Percentiles rank a stretch among this genome's conserved stretches.
phyloP scores from a whole-genome alignment of 2,329 filamentous ascomycete species.

The Paramyrothecium roridum region DNA sequence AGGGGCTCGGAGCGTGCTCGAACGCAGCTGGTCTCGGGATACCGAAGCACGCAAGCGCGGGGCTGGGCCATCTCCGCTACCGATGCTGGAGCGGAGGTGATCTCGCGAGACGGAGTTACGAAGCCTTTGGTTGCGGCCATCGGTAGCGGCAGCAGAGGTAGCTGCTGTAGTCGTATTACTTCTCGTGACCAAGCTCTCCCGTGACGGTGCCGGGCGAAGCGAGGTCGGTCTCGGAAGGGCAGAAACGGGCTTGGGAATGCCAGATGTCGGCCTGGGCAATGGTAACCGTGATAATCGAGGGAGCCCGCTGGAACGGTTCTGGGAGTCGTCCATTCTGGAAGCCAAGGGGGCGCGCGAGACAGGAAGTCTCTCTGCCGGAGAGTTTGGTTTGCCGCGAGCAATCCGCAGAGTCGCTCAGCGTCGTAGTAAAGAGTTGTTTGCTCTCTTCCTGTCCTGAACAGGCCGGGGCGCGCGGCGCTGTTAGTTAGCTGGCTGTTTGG shows the following conservation, averaged over 20 bases:
- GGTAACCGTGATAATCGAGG: constrained; percentile 36
- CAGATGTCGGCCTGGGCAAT: constrained; percentile 26
- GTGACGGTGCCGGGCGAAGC: constrained; percentile 23
- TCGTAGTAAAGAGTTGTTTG: too few species aligned
- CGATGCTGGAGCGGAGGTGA: constrained; percentile 5
- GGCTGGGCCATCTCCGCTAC: constrained; percentile 28
- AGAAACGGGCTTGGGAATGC: constrained; percentile 24
- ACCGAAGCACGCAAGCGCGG: constrained; percentile 37
- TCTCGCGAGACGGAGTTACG: constrained; percentile 15
- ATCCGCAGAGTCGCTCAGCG: too few species aligned
- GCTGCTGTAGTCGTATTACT: constrained; percentile 1
- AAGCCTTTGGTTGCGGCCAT: constrained; percentile 5
- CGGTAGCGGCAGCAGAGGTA: not conserved
- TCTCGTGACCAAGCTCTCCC: constrained; percentile 18
- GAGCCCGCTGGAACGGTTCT: constrained; percentile 33
- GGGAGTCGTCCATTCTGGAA: constrained; percentile 24
- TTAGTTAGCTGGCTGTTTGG: too few species aligned
- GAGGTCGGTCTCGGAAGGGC: constrained; percentile 20
- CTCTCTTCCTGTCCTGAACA: too few species aligned
- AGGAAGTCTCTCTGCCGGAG: too few species aligned
- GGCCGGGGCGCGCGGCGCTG: not conserved
- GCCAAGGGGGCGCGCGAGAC: not conserved
- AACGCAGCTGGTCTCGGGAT: constrained; percentile 35
- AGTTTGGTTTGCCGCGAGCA: too few species aligned
- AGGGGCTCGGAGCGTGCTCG: constrained; percentile 16